These are phyloP conservation scores for Aspergillus sp. DNA, from an alignment of 2,329 filamentous ascomycete species.

Conservation along the genomic window DNA sequence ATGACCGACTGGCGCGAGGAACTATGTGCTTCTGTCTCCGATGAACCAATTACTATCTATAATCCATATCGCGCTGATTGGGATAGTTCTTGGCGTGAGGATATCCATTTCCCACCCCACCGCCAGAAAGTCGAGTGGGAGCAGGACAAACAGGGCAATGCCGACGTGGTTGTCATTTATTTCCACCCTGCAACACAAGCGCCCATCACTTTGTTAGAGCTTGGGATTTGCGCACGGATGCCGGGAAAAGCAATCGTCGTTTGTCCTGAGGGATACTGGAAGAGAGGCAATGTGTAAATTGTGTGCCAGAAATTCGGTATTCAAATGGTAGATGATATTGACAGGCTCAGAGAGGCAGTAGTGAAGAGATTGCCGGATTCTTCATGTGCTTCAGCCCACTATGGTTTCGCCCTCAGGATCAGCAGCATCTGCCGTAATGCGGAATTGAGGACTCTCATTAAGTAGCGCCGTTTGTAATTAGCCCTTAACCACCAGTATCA, in stretches of 20 bases:
- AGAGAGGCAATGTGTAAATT: slow-evolving; percentile 13
- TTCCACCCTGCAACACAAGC: slow-evolving; percentile 11
- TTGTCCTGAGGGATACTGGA: slow-evolving; percentile 13
- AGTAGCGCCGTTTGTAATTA: no score
- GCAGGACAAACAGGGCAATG: slow-evolving; percentile 6
- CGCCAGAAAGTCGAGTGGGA: slow-evolving; percentile 10
- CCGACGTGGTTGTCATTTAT: slow-evolving; percentile 8
- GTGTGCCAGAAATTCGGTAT: slow-evolving; percentile 9
- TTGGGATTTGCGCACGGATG: slow-evolving; percentile 7
- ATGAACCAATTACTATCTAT: slow-evolving; percentile 4
- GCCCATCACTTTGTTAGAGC: slow-evolving; percentile 9
- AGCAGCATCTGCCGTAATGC: no score
- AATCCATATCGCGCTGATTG: slow-evolving; percentile 6
- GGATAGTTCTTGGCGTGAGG: slow-evolving; percentile 8
- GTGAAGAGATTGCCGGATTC: not conserved
- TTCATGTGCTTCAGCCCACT: no score
- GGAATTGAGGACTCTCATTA: no score
- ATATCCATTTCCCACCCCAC: slow-evolving; percentile 5
- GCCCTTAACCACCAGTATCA: no score
- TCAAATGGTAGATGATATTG: slow-evolving; percentile 7
- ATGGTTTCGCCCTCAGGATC: no score
- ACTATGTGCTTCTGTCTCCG: slow-evolving; percentile 2
- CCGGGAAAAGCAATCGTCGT: slow-evolving; percentile 9
- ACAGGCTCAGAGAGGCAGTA: slow-evolving; percentile 4
- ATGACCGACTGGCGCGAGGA: slow-evolving; percentile 4